Base-by-base conservation (phyloP, 805 yeast genomes). In the Hagleromyces aurorensis region DNA sequence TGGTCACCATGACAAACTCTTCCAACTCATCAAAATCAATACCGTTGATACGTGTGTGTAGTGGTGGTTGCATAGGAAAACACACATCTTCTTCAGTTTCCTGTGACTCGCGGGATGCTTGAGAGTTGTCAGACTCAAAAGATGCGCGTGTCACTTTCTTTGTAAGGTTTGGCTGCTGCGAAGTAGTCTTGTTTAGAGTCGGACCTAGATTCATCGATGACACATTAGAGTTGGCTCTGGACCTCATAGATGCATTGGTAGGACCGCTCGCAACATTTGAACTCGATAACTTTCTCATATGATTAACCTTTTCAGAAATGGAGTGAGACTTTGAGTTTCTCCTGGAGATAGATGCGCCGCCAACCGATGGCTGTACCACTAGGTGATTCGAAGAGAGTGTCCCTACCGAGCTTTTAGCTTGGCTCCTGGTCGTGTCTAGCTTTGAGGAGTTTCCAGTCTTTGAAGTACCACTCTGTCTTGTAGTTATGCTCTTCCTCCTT, bases 41-140 rank as follows among this genome's bases (percentile, higher is more conserved):
- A 11, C 94, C 96, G 37, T 75, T 76, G 23, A 72, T 62, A 29
- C 72, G 64, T 9, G 66, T 63, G 33, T 69, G 73, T 37, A 78
- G 79, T 29, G 46, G 49, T 4, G 82, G 76, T 28, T 75, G 62
- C 84, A 85, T 79, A 2, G 97, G 97, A 59, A 87, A 87, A 65
- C 97, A 89, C 25, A 89, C 98, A 69, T 89, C 97, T 52, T 85
- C 96, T 49, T 89, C 97, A 0, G 95, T 85, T 50, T 86, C 96
- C 44, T 83, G 94, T 4, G 87, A 77, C 12, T 77, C 74, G 41
- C 85, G 66, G 7, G 89, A 78, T 2, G 77, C 81, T 43, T 74
- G 82, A 2, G 87, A 79, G 43, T 72, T 79, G 41, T 80, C 89
- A 37, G 75, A 70, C 45, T 78, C 85, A 9, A 53, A 33, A 3